A percentile compares a stretch with the other conserved stretches of the same genome.
Conservation (phyloP, 139 green algal genomes). For the Coelastrella sp. region DNA sequence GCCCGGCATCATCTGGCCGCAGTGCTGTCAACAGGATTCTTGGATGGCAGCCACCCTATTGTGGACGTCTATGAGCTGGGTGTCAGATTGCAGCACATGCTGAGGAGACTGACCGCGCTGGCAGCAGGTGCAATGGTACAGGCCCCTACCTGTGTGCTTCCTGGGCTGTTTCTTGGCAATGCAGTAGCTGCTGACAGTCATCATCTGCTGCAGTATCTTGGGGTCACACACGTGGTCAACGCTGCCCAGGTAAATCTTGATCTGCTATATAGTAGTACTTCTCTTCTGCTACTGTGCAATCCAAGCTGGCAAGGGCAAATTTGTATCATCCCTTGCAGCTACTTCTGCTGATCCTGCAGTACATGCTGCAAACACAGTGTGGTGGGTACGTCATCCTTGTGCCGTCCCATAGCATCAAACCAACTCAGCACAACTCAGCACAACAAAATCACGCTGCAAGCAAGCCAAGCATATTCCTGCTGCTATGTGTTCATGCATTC, state of each 20-base stretch:
- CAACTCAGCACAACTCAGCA: no score
- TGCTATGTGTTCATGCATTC: not conserved
- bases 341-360: no score
- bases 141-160: slow-evolving; percentile 54
- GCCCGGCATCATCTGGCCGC: slow-evolving; percentile 50
- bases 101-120: slow-evolving; percentile 80
- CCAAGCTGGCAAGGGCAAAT: no score
- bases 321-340: no score
- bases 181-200: slow-evolving; percentile 80
- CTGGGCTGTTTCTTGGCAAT: slow-evolving; percentile 79
- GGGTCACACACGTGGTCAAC: slow-evolving; percentile 92
- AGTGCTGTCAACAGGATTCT: slow-evolving; percentile 85
- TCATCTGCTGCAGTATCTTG: slow-evolving; percentile 83
- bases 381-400: no score
- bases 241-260: slow-evolving; percentile 70
- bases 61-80: slow-evolving; percentile 90
- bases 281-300: no score
- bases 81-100: slow-evolving; percentile 87
- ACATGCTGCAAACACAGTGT: no score
- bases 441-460: no score
- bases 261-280: no score
- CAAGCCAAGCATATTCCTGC: not conserved
- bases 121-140: slow-evolving; percentile 69
- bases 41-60: slow-evolving; percentile 84
- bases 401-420: no score